These are phyloP conservation scores for Plantago elongata DNA, from an alignment of 257 asterid species.

Conservation along the genomic window DNA sequence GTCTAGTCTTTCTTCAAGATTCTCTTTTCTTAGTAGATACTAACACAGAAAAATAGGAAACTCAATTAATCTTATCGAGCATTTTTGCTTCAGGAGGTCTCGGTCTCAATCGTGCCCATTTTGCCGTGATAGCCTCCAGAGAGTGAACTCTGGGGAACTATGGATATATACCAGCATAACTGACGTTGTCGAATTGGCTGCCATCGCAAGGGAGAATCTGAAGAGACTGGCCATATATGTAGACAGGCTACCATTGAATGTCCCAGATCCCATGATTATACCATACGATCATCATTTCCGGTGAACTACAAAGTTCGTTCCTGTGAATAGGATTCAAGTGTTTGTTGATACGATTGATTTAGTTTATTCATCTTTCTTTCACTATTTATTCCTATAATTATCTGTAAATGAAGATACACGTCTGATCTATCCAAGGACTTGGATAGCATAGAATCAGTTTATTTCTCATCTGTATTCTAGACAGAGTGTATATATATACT, in stretches of 20 bases:
- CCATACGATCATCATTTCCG: conserved; percentile 45
- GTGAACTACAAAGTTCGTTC: conserved; percentile 21
- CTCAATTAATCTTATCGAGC: too few relatives aligned
- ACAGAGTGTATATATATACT: background rate
- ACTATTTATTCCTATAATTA: background rate
- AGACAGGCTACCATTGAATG: conserved; percentile 52
- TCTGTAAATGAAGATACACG: conserved; percentile 29
- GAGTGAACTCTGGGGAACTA: conserved; percentile 67
- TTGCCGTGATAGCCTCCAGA: conserved; percentile 70
- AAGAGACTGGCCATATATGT: conserved; percentile 57
- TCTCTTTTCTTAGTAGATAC: background rate
- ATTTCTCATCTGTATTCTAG: background rate
- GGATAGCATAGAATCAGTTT: background rate
- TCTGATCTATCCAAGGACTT: conserved; percentile 15
- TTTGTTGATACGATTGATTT: conserved; percentile 20
- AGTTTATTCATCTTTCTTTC: conserved; percentile 13
- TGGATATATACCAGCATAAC: conserved; percentile 70
- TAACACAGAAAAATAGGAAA: too few relatives aligned
- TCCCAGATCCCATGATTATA: conserved; percentile 43
- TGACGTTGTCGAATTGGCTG: conserved; percentile 51
- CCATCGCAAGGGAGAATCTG: conserved; percentile 52
- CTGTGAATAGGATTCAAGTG: conserved; percentile 22
- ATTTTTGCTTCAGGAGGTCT: conserved; percentile 41
- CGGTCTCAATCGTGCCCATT: conserved; percentile 86
- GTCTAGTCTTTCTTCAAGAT: background rate